A percentile compares a stretch with the other conserved stretches of the same genome.
Conservation (phyloP, 441 rosid species). For the Pelargonium myrrhifolium region DNA sequence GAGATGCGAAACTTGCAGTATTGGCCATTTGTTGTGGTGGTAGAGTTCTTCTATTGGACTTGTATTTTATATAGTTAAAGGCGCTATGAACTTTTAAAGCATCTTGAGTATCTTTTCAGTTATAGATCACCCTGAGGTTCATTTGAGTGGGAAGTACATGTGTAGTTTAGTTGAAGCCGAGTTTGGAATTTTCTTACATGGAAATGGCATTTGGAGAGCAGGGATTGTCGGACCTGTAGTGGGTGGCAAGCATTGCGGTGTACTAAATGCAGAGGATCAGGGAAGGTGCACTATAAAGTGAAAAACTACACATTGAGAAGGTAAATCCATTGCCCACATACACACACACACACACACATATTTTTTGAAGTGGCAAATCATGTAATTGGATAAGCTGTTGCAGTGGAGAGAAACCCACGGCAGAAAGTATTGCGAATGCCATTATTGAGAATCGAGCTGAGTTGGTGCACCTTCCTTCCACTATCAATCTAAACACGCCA, state of each 20-base stretch:
- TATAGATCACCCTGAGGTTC: background rate
- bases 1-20: no score
- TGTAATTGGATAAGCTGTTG: constrained; percentile 12
- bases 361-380: background rate
- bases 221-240: constrained; percentile 73
- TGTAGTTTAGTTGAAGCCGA: background rate
- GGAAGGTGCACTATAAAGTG: constrained; percentile 75
- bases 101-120: background rate
- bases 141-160: background rate
- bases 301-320: constrained; percentile 68
- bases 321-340: constrained; percentile 29
- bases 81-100: no score
- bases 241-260: constrained; percentile 91
- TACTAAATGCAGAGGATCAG: constrained; percentile 81
- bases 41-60: no score
- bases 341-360: no score
- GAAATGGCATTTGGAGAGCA: constrained; percentile 27
- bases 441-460: constrained; percentile 75
- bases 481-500: constrained; percentile 51
- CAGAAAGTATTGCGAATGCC: constrained; percentile 74
- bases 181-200: constrained; percentile 7
- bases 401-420: constrained; percentile 90
- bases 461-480: constrained; percentile 68
- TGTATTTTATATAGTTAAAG: no score
- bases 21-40: no score